Conservation (phyloP, 2,329 filamentous ascomycete genomes). For the Colletotrichum filicis region DNA sequence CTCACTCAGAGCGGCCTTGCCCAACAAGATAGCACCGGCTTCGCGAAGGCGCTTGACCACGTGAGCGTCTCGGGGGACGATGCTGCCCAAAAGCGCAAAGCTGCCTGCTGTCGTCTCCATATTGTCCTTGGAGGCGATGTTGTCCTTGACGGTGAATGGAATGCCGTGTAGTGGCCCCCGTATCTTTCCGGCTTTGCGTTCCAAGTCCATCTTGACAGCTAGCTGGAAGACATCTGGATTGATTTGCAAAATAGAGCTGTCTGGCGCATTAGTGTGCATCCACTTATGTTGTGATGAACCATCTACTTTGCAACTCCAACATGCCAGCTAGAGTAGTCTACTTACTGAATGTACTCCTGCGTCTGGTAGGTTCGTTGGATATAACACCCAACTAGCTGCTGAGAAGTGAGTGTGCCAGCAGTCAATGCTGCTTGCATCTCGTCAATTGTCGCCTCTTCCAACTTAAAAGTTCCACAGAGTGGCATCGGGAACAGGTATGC, state of each 20-base stretch:
- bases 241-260: conserved; percentile 68
- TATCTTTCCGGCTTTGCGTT: conserved; percentile 65
- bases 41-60: conserved; percentile 71
- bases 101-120: conserved; percentile 81
- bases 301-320: neutral
- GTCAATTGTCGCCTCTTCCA: conserved; percentile 78
- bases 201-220: conserved; percentile 68
- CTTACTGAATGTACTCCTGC: conserved; percentile 72
- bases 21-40: conserved; percentile 76
- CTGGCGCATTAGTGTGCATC: neutral
- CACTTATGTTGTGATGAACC: too few species aligned
- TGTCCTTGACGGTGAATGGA: conserved; percentile 80
- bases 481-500: conserved; percentile 69
- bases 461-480: conserved; percentile 65
- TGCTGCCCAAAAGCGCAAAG: conserved; percentile 72
- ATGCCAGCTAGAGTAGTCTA: neutral
- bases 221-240: conserved; percentile 76
- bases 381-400: conserved; percentile 72
- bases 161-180: conserved; percentile 80
- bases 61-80: conserved; percentile 75
- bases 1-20: conserved; percentile 77
- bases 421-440: conserved; percentile 70
- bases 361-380: conserved; percentile 70
- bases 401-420: conserved; percentile 64
- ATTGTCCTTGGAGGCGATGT: conserved; percentile 74